Evolutionary conservation across 202 grass and related monocot genomes (phyloP).

Genomic region (Cymbopogon flexuosus): DNA sequence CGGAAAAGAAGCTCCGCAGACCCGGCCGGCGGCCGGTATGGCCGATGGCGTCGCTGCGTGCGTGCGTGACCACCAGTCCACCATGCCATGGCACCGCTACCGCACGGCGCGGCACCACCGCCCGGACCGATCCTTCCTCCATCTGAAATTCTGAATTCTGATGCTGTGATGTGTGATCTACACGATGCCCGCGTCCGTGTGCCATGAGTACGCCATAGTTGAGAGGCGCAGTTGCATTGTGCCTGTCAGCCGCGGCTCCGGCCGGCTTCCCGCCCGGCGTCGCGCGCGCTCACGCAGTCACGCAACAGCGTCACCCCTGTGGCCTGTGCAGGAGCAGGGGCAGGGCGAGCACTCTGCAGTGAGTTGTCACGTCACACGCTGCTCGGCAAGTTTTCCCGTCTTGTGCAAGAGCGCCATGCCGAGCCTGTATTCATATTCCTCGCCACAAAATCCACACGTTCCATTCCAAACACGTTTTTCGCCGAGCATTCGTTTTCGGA

Average conservation of each 20-base stretch:
- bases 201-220: background rate
- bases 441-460: background rate
- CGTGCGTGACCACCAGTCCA: background rate
- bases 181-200: background rate
- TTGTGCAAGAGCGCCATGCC: background rate
- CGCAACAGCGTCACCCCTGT: background rate
- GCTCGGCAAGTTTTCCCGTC: background rate
- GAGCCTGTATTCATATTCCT: background rate
- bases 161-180: background rate
- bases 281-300: too few species aligned
- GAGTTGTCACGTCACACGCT: background rate
- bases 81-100: background rate
- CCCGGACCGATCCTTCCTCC: background rate
- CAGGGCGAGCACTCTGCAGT: background rate
- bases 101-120: background rate
- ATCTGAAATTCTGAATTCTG: too few species aligned
- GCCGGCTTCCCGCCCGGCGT: too few species aligned
- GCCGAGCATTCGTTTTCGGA: background rate
- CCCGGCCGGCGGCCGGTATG: background rate
- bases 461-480: background rate
- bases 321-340: background rate
- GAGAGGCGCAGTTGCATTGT: background rate
- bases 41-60: background rate
- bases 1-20: slow-evolving; percentile 38
- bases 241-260: background rate